Evolutionary conservation across 75 land plant genomes (phyloP), one percentile per base, ranked within the genome.

Genomic region (Gnetum montanum): DNA sequence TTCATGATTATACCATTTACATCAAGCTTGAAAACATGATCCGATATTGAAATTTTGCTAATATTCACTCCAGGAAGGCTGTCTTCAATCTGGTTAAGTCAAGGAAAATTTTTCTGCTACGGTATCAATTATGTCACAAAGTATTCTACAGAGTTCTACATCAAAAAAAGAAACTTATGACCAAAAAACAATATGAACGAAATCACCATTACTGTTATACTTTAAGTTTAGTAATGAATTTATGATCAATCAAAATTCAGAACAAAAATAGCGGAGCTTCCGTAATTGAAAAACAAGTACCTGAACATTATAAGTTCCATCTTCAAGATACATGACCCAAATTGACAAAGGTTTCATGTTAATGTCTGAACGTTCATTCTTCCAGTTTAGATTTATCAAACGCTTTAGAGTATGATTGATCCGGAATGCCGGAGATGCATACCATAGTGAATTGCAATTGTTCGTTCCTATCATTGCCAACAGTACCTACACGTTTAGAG

Each of bases 391-490:
- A 41, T 79, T 77, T 24, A 90, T 62, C 5, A 48, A 56, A 24
- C 68, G 61, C 47, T 58, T 77, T 31, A 78, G 75, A 45, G 20
- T 52, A 76, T 90, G 80, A 70, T 90, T 73, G 49, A 90, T 70
- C 31, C 98, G 74, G 53, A 94, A 94, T 28, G 93, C 88, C 16
- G 82, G 81, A 51, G 64, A 11, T 37, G 80, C 40, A 70, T 73
- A 72, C 98, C 98, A 94, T 45, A 72, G 46, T 44, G 77, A 43
- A 26, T 49, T 43, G 4, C 43, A 45, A 13, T 46, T 34, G 16
- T 65, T 54, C 15, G 37, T 61, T 4, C 49, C 70, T n/a, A n/a
- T n/a, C n/a, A n/a, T n/a, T n/a, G n/a, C n/a, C n/a, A n/a, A n/a
- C n/a, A n/a, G n/a, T n/a, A n/a, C n/a, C n/a, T n/a, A n/a, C n/a